Evolutionary conservation across 768 basidiomycete species (phyloP).

Genomic region (Phaffia australis): DNA sequence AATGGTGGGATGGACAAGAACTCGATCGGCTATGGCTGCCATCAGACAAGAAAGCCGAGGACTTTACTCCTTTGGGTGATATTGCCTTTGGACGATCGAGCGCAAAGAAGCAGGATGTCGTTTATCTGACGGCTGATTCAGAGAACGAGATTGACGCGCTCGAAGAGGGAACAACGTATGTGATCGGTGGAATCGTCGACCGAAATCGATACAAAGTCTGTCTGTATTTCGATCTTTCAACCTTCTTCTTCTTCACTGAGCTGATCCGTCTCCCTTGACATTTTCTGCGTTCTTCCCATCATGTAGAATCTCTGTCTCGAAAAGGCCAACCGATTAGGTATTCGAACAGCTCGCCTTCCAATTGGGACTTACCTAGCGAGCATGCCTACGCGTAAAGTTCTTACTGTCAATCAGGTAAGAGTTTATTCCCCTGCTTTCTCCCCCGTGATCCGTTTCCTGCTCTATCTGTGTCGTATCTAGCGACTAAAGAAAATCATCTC

Average conservation of each 20-base stretch:
- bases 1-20: conserved; percentile 64
- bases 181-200: conserved; percentile 92
- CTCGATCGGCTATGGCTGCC: conserved; percentile 30
- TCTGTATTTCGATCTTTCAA: background rate
- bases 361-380: conserved; percentile 82
- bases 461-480: background rate
- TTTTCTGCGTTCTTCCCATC: background rate
- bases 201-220: conserved; percentile 87
- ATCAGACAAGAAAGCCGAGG: background rate
- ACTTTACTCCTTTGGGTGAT: background rate
- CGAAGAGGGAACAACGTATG: conserved; percentile 71
- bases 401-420: conserved; percentile 83
- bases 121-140: conserved; percentile 93
- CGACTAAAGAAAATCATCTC: background rate
- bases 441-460: background rate
- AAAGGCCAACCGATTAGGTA: conserved; percentile 62
- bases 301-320: conserved; percentile 55
- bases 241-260: background rate
- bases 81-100: too few species aligned
- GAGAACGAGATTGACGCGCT: conserved; percentile 74
- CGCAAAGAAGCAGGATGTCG: conserved; percentile 38
- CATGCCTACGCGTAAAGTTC: conserved; percentile 79
- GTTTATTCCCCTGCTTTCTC: background rate
- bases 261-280: background rate
- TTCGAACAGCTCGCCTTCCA: conserved; percentile 80